phyloP scores from a whole-genome alignment of 2,329 filamentous ascomycete genomes.

The Dactylellina sp. region DNA sequence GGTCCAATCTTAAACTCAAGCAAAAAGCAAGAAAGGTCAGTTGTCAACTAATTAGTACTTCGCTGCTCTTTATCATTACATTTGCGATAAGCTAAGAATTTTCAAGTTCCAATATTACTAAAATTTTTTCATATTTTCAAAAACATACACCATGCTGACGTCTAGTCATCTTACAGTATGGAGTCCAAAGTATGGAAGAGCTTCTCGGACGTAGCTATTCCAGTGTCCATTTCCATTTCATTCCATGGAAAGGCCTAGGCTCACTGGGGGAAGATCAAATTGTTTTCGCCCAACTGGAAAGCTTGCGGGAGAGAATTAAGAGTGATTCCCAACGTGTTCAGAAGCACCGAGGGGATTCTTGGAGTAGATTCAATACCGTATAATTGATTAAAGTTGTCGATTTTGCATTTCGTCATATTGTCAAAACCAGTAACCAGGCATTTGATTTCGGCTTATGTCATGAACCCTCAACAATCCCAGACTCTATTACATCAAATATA shows the following conservation, averaged over 20 bases:
- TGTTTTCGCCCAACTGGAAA: slow-evolving; percentile 3
- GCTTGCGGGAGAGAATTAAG: not conserved
- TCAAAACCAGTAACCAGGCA: not conserved
- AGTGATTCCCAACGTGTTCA: slow-evolving; percentile 5
- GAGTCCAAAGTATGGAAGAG: not conserved
- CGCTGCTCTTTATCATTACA: not conserved
- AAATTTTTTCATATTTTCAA: not conserved
- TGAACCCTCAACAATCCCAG: not conserved
- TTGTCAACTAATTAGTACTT: not conserved
- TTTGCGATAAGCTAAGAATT: not conserved
- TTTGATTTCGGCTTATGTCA: slow-evolving; percentile 20
- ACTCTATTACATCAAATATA: not conserved
- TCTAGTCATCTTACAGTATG: slow-evolving; percentile 3
- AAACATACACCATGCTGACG: not conserved
- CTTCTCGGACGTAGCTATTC: slow-evolving; percentile 23
- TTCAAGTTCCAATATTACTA: not conserved
- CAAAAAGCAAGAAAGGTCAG: slow-evolving; percentile 1
- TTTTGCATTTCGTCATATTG: slow-evolving; percentile 15
- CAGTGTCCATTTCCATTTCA: slow-evolving; percentile 21
- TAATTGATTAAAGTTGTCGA: slow-evolving; percentile 9
- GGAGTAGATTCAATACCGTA: slow-evolving; percentile 7
- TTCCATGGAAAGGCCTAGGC: not conserved
- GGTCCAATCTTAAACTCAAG: not conserved
- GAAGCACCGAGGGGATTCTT: not conserved
- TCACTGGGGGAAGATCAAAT: not conserved